Conservation (phyloP, 2,329 filamentous ascomycete species). For the Camillea tinctor region DNA sequence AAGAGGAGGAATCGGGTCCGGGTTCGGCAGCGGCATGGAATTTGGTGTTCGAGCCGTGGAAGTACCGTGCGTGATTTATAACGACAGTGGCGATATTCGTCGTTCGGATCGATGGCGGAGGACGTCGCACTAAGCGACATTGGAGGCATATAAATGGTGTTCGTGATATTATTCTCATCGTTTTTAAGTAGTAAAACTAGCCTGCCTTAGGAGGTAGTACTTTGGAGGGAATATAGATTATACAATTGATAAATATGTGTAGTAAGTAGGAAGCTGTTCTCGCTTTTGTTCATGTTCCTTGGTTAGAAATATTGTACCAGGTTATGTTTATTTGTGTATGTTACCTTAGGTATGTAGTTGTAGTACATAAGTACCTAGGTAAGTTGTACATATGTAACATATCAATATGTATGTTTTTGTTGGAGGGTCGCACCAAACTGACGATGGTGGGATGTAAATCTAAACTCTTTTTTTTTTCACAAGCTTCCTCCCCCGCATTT, state of each 20-base stretch:
- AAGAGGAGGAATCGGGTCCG: background rate
- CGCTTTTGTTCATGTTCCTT: no score
- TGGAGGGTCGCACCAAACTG: background rate
- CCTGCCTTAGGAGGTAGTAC: background rate
- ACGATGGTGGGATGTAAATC: background rate
- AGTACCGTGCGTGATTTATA: conserved; percentile 1
- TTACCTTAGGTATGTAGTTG: no score
- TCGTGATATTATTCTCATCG: conserved; percentile 19
- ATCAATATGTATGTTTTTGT: no score
- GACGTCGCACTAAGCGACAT: conserved; percentile 23
- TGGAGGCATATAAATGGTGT: conserved; percentile 25
- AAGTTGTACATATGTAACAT: no score
- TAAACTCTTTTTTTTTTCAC: conserved; percentile 4
- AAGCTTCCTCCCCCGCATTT: conserved; percentile 19
- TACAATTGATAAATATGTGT: no score
- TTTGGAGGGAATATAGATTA: conserved; percentile 5
- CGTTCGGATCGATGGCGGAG: conserved; percentile 7
- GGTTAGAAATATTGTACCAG: no score
- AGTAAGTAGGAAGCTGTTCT: no score
- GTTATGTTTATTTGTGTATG: no score
- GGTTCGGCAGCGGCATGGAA: conserved; percentile 1
- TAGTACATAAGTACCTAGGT: no score
- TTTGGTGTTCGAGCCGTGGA: conserved; percentile 14
- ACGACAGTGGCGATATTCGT: background rate
- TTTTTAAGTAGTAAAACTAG: no score